Base-by-base conservation (phyloP, 1,284 basidiomycete species). In the Ceratobasidium sp. region DNA sequence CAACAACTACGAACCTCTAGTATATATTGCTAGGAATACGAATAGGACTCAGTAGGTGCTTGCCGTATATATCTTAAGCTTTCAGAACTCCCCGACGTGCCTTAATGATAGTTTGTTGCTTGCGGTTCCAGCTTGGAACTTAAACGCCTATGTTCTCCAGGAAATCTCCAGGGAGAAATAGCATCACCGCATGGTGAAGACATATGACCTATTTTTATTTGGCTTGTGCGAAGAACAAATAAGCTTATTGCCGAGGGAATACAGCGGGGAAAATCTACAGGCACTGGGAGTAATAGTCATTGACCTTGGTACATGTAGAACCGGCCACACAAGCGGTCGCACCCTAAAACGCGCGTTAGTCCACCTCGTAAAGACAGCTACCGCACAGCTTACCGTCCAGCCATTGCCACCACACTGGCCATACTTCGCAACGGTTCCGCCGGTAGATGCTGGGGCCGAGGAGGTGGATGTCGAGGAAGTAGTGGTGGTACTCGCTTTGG, bases 231-330 rank as follows among this genome's bases (percentile, higher is more conserved):
- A 47, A 47, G 54, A 9, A 24, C 47, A 31, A 24, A 24, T 47
- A 45, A 48, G 31, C 7, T 24, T 41, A n/a, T n/a, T n/a, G n/a
- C n/a, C n/a, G n/a, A n/a, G n/a, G n/a, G n/a, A n/a, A n/a, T n/a
- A n/a, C n/a, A n/a, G n/a, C n/a, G n/a, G n/a, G n/a, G n/a, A n/a
- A n/a, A n/a, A 24, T 33, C 31, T 62, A 73, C 7, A 73, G 29
- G 47, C 69, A 73, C 33, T 76, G 75, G 17, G 59, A 74, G 57
- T 73, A 76, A 31, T 60, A 76, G 47, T 57, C 71, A n/a, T 73
- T 76, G 54, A 33, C 19, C 31, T 67, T 59, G n/a, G 62, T 73
- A 63, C 75, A 76, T 24, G 54, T 67, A 41, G 29, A 74, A 14
- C 71, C 71, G 41, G 75, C 66, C 11, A 66, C 75, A 29, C 75